These are phyloP conservation scores for Teunomyces atbi DNA, from an alignment of 805 yeast species.

Conservation along the genomic window DNA sequence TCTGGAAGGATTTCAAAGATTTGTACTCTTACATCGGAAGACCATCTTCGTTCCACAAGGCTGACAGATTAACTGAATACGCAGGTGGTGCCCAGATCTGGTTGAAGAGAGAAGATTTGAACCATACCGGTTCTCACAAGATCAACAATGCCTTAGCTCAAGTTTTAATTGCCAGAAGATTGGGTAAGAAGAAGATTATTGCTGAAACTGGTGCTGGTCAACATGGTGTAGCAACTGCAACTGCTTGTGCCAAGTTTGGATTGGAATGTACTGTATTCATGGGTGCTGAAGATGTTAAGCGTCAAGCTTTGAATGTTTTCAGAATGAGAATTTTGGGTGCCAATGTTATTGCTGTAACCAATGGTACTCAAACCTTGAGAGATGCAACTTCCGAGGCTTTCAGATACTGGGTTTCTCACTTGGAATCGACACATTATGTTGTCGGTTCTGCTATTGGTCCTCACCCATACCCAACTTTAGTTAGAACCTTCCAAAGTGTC, in stretches of 20 bases:
- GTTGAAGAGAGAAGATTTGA: conserved; percentile 96
- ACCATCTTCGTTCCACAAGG: conserved; percentile 89
- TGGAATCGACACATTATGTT: conserved; percentile 85
- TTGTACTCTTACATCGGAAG: conserved; percentile 93
- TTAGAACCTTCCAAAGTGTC: conserved; percentile 96
- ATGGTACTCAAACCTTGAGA: conserved; percentile 93
- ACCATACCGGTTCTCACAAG: conserved; percentile 87
- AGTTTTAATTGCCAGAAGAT: conserved; percentile 72
- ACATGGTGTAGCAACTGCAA: conserved; percentile 91
- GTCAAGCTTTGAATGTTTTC: conserved; percentile 97
- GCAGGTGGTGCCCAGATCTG: conserved; percentile 93
- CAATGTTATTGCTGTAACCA: conserved; percentile 85
- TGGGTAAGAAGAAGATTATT: conserved; percentile 73
- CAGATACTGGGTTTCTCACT: conserved; percentile 89
- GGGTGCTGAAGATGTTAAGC: conserved; percentile 99
- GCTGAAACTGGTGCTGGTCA: conserved; percentile 95
- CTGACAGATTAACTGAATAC: conserved; percentile 82
- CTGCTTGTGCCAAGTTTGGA: conserved; percentile 92
- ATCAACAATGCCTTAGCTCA: conserved; percentile 84
- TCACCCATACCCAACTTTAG: conserved; percentile 97
- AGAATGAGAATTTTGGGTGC: conserved; percentile 98
- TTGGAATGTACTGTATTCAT: conserved; percentile 89
- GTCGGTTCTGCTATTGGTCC: conserved; percentile 99
- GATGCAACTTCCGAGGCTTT: conserved; percentile 98
- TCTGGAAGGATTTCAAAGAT: conserved; percentile 89